Evolutionary conservation across 352 stramenopile genomes (phyloP).

Genomic region (Detonula confervacea): DNA sequence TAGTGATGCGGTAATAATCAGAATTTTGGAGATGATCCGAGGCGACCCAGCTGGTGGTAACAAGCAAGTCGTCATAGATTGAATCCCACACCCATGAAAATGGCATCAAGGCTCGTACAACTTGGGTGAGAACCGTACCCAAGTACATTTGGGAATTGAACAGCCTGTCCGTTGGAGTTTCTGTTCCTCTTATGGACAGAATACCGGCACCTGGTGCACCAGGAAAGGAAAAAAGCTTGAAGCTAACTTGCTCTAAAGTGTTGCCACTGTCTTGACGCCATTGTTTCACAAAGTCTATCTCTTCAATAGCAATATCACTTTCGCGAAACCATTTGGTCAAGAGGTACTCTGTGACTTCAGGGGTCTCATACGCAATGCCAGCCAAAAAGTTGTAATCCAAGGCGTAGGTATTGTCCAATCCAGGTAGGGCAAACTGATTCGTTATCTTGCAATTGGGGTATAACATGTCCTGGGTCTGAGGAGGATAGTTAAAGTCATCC

Average conservation of each 20-base stretch:
- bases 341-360: slow-evolving; percentile 5
- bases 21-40: slow-evolving; percentile 24
- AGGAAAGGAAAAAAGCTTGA: slow-evolving; percentile 70
- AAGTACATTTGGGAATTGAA: slow-evolving; percentile 69
- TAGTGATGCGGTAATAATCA: slow-evolving; percentile 45
- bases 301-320: slow-evolving; percentile 32
- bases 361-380: slow-evolving; percentile 46
- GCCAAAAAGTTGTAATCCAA: slow-evolving; percentile 63
- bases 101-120: slow-evolving; percentile 56
- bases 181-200: slow-evolving; percentile 67
- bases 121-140: slow-evolving; percentile 59
- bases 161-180: slow-evolving; percentile 62
- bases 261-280: slow-evolving; percentile 22
- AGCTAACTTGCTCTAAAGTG: slow-evolving; percentile 32
- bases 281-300: slow-evolving; percentile 31
- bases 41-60: not conserved
- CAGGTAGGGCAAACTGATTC: not conserved
- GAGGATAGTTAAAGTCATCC: slow-evolving; percentile 9
- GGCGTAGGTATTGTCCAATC: slow-evolving; percentile 2
- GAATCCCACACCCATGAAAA: slow-evolving; percentile 50
- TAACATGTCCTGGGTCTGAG: not conserved
- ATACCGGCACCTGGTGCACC: not conserved
- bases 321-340: slow-evolving; percentile 58
- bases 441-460: slow-evolving; percentile 6
- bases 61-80: slow-evolving; percentile 39